Evolutionary conservation across 306 rosid species (phyloP).

Genomic region (Parietaria judaica): DNA sequence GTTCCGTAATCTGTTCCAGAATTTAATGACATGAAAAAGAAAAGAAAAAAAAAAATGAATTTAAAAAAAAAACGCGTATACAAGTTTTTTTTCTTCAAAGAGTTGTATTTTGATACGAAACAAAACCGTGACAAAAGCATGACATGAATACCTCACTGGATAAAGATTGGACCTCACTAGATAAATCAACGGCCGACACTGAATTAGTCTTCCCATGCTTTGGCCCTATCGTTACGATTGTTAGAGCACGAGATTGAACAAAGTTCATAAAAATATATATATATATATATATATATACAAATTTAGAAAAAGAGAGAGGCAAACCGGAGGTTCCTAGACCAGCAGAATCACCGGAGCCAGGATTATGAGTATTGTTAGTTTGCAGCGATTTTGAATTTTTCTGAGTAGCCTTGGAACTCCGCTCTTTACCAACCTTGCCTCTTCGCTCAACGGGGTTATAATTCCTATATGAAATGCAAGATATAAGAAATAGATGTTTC

Average conservation of each 20-base stretch:
- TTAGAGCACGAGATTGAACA: constrained; percentile 11
- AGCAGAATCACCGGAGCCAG: constrained; percentile 30
- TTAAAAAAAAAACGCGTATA: constrained; percentile 2
- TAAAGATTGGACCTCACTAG: constrained; percentile 57
- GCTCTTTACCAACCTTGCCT: constrained; percentile 62
- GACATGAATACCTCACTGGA: constrained; percentile 61
- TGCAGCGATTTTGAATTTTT: constrained; percentile 68
- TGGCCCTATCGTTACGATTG: constrained; percentile 46
- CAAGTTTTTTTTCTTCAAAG: neutral
- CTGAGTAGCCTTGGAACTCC: constrained; percentile 39
- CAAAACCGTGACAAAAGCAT: constrained; percentile 8
- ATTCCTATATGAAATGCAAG: constrained; percentile 39
- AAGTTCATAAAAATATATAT: constrained; percentile 5
- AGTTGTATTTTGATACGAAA: constrained; percentile 2
- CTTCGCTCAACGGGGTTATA: constrained; percentile 86
- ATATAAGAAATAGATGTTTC: neutral
- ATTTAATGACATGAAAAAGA: no score
- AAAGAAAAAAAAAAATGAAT: no score
- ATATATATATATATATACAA: neutral
- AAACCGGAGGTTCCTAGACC: constrained; percentile 27
- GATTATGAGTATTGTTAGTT: constrained; percentile 33
- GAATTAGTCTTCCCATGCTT: constrained; percentile 52
- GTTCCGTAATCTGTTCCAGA: constrained; percentile 60
- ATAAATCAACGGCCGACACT: constrained; percentile 34
- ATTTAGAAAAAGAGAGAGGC: neutral